Evolutionary conservation across 176 grass and related monocot genomes (phyloP).

Genomic region (Triticum turgidum): DNA sequence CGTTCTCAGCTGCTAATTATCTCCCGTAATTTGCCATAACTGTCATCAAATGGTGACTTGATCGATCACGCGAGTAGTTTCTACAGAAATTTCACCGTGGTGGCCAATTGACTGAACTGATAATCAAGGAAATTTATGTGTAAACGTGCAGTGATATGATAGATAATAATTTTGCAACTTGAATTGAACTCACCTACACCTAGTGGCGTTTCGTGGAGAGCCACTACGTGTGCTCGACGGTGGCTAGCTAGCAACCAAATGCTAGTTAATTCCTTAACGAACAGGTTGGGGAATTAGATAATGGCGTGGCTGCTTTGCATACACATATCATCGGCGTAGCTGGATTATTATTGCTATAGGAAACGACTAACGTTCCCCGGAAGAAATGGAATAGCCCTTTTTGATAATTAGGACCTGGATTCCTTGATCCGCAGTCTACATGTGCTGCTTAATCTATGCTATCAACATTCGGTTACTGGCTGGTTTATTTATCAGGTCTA

Average conservation of each 20-base stretch:
- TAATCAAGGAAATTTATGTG: neutral
- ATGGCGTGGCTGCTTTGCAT: constrained; percentile 7
- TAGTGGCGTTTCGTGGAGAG: neutral
- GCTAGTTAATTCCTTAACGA: neutral
- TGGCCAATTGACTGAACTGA: neutral
- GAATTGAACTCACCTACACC: neutral
- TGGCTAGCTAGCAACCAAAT: neutral
- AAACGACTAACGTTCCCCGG: neutral
- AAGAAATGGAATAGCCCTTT: constrained; percentile 7
- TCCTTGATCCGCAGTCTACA: neutral
- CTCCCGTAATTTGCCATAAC: neutral
- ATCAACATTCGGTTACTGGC: neutral
- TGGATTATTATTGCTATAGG: neutral
- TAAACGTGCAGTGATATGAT: no score
- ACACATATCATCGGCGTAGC: neutral
- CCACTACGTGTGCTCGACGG: neutral
- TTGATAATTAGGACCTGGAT: neutral
- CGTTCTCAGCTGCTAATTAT: neutral
- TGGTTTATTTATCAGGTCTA: constrained; percentile 26
- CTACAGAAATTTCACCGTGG: neutral
- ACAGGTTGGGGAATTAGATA: neutral
- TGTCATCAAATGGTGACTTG: neutral
- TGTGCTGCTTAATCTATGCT: neutral
- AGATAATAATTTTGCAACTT: neutral
- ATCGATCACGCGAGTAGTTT: neutral